A percentile compares a stretch with the other conserved stretches of the same genome.
These are phyloP conservation scores for Aegilops tauschii DNA, from an alignment of 176 grass and related monocot genomes.

Conservation along the genomic window DNA sequence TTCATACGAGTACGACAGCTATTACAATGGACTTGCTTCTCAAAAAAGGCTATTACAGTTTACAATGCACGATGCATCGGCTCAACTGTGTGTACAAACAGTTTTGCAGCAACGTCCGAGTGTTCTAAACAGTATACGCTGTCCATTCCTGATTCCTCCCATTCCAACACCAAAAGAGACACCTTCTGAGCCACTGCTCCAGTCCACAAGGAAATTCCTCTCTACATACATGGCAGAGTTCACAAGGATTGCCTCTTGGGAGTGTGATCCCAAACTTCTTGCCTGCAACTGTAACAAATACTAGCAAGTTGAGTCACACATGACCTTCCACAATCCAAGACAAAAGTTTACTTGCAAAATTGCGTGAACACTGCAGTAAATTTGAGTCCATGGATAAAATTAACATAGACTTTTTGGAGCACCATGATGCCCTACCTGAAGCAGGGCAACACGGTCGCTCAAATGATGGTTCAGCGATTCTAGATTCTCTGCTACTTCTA, in stretches of 20 bases:
- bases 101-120: fast-evolving
- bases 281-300: not conserved
- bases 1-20: not conserved
- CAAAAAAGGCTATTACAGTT: too few relatives aligned
- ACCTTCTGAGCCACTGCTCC: too few relatives aligned
- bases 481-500: not conserved
- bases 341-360: not conserved
- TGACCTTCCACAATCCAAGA: not conserved
- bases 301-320: not conserved
- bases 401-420: not conserved
- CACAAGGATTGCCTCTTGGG: not conserved
- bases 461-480: not conserved
- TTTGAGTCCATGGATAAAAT: not conserved
- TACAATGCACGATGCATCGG: too few relatives aligned
- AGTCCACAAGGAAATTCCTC: not conserved
- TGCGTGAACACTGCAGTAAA: not conserved
- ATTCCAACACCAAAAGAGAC: too few relatives aligned
- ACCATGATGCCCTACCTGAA: not conserved
- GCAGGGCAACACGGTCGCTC: not conserved
- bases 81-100: fast-evolving
- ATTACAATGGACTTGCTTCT: not conserved
- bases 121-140: too few relatives aligned
- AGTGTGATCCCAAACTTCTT: not conserved
- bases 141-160: too few relatives aligned
- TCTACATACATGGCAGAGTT: not conserved